phyloP scores from a whole-genome alignment of 768 basidiomycete species.

The Crucibulum laeve region DNA sequence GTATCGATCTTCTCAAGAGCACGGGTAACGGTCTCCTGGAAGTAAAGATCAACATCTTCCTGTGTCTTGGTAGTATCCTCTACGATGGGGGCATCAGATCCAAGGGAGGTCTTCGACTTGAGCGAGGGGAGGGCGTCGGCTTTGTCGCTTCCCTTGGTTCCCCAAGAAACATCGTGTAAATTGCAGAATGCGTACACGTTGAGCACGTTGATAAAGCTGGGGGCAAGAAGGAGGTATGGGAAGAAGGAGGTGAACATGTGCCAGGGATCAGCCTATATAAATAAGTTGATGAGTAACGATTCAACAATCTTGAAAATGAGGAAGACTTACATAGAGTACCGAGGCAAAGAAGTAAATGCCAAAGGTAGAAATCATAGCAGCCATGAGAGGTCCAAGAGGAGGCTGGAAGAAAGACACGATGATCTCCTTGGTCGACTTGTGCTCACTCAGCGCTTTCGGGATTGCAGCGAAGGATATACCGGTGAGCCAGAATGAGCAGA shows the following conservation, averaged over 20 bases:
- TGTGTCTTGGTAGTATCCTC: constrained; percentile 81
- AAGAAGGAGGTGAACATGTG: constrained; percentile 94
- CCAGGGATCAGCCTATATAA: constrained; percentile 84
- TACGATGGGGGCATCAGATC: constrained; percentile 70
- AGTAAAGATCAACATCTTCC: constrained; percentile 85
- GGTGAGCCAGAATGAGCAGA: constrained; percentile 86
- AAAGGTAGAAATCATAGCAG: constrained; percentile 84
- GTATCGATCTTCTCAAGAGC: constrained; percentile 71
- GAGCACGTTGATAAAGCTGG: constrained; percentile 90
- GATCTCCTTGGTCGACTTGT: constrained; percentile 41
- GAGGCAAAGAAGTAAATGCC: constrained; percentile 84
- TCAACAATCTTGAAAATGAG: neutral
- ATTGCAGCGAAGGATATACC: constrained; percentile 66
- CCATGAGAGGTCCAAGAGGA: constrained; percentile 76
- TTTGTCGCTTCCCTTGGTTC: constrained; percentile 93
- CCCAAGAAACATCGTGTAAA: constrained; percentile 92
- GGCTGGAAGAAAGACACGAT: constrained; percentile 63
- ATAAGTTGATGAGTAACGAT: neutral
- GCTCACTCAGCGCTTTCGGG: constrained; percentile 41
- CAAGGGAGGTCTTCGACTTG: constrained; percentile 80
- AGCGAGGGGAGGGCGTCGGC: constrained; percentile 88
- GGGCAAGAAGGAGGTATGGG: constrained; percentile 86
- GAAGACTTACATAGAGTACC: constrained; percentile 69
- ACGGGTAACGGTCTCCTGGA: constrained; percentile 88
- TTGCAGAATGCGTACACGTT: constrained; percentile 98